phyloP scores from a whole-genome alignment of 2,329 filamentous ascomycete species.

The Fusarium dlaminii region DNA sequence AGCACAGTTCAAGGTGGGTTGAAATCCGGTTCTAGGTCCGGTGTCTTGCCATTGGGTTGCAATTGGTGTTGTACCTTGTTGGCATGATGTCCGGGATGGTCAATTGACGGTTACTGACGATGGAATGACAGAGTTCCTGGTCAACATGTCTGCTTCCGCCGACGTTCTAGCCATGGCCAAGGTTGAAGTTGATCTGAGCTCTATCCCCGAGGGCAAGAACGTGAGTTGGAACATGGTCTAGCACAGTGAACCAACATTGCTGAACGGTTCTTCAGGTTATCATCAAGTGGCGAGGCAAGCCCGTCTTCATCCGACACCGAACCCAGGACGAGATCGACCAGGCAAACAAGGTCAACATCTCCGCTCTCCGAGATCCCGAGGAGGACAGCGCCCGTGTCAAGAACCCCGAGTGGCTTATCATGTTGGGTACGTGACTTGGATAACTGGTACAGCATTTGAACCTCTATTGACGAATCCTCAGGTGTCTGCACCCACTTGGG shows the following conservation, averaged over 20 bases:
- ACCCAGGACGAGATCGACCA: constrained; percentile 93
- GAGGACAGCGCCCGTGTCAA: constrained; percentile 91
- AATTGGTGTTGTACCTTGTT: constrained; percentile 35
- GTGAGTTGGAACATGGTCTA: constrained; percentile 62
- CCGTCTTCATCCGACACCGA: constrained; percentile 99
- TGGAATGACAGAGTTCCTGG: constrained; percentile 83
- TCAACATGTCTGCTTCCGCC: constrained; percentile 99
- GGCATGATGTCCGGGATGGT: constrained; percentile 11
- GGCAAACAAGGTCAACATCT: constrained; percentile 87
- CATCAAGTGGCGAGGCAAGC: constrained; percentile 99
- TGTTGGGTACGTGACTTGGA: constrained; percentile 76
- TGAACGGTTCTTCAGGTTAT: constrained; percentile 72
- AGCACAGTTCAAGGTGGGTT: constrained; percentile 95
- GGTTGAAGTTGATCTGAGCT: constrained; percentile 92
- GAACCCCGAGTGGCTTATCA: constrained; percentile 98
- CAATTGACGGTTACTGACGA: constrained; percentile 45
- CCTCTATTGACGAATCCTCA: constrained; percentile 47
- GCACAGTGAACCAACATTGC: background rate
- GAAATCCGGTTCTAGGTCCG: background rate
- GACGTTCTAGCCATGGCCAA: constrained; percentile 99
- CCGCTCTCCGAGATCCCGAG: constrained; percentile 89
- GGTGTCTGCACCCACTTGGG: constrained; percentile 99
- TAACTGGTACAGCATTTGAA: background rate
- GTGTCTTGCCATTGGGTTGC: constrained; percentile 44
- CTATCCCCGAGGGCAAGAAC: constrained; percentile 99